phyloP scores from a whole-genome alignment of 768 basidiomycete species.

The Piloderma croceum region DNA sequence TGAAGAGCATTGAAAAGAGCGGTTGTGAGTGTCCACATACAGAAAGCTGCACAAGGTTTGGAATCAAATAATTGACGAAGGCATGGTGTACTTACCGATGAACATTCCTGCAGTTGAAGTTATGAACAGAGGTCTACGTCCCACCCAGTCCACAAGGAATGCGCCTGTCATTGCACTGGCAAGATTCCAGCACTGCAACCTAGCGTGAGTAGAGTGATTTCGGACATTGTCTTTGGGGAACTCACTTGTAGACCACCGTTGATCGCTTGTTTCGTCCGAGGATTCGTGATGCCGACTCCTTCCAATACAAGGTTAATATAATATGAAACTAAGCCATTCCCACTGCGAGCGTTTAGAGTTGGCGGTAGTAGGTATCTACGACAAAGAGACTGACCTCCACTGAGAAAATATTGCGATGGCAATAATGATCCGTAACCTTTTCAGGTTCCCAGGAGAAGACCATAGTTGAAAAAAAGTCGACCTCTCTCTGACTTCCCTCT shows the following conservation, averaged over 20 bases:
- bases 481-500: slow-evolving; percentile 37
- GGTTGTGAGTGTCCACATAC: slow-evolving; percentile 48
- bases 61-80: slow-evolving; percentile 2
- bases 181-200: slow-evolving; percentile 54
- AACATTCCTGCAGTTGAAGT: slow-evolving; percentile 58
- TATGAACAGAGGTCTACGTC: slow-evolving; percentile 65
- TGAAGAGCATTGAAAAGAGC: slow-evolving; percentile 31
- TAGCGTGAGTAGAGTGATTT: no score
- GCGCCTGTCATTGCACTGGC: slow-evolving; percentile 53
- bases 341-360: no score
- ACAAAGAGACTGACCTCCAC: no score
- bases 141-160: slow-evolving; percentile 59
- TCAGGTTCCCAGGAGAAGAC: slow-evolving; percentile 62
- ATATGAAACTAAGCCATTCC: slow-evolving; percentile 26
- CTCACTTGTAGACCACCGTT: slow-evolving; percentile 57
- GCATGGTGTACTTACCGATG: slow-evolving; percentile 32
- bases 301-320: slow-evolving; percentile 68
- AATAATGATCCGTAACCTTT: slow-evolving; percentile 70
- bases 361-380: no score
- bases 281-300: slow-evolving; percentile 52
- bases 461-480: background rate
- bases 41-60: slow-evolving; percentile 44
- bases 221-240: background rate
- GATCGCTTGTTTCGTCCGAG: slow-evolving; percentile 52
- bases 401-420: slow-evolving; percentile 81